phyloP scores from a whole-genome alignment of 148 eudicot genomes.

The Vaccinium vitisidaea region DNA sequence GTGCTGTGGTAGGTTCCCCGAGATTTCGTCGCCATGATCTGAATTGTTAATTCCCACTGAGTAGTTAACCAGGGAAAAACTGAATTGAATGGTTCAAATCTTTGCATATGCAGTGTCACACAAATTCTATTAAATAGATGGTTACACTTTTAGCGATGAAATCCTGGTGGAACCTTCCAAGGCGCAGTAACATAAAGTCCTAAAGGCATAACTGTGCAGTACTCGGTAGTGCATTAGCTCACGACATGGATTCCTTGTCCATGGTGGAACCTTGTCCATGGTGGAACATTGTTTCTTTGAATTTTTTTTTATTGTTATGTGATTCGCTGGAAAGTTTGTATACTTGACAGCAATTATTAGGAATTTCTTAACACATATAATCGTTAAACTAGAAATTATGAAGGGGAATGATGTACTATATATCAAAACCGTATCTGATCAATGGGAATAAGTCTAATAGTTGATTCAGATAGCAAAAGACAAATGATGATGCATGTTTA shows the following conservation, averaged over 20 bases:
- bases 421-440: too few relatives aligned
- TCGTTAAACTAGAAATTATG: not conserved
- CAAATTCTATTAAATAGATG: not conserved
- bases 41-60: not conserved
- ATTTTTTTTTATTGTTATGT: not conserved
- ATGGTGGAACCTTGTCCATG: not conserved
- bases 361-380: not conserved
- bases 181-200: not conserved
- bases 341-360: not conserved
- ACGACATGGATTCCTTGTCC: not conserved
- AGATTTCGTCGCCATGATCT: not conserved
- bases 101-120: not conserved
- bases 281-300: not conserved
- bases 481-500: not conserved
- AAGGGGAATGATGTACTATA: not conserved
- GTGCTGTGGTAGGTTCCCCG: not conserved
- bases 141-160: not conserved
- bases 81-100: not conserved
- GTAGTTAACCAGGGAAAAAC: not conserved
- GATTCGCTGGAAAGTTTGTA: not conserved
- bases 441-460: not conserved
- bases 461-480: not conserved
- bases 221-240: not conserved
- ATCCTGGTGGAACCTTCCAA: not conserved
- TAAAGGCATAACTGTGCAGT: not conserved